Evolutionary conservation across 208 protist genomes (phyloP), one percentile per base, ranked within the genome.

Genomic region (Acanthamoeba rhysodes): DNA sequence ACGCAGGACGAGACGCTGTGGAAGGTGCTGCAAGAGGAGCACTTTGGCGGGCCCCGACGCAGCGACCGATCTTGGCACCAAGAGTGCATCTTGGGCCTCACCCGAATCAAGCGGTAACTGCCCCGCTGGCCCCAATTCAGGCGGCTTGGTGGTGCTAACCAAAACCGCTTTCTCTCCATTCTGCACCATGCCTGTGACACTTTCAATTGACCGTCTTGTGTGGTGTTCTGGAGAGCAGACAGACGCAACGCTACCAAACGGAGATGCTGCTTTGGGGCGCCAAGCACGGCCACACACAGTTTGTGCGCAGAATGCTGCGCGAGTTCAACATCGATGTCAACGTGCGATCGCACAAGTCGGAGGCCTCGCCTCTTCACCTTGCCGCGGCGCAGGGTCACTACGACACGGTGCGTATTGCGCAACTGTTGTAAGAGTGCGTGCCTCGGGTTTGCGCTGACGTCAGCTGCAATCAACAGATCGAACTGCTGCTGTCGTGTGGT

Each of bases 191-290:
- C n/a, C n/a, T n/a, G n/a, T n/a, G n/a, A n/a, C 4, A 41, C 37
- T 62, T 62, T 62, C 10, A 62, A 24, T 62, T 1, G 1, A 24
- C 55, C 20, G 10, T 62, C 8, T 62, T 62, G 20, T 34, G 32
- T 34, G 7, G 66, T 34, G n/a, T 8, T 2, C 18, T 16, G n/a
- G 29, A 9, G 29, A 48, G 29, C 70, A 78, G 70, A 41, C 70
- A 78, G 37, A 78, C 70, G 37, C 70, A 78, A n/a, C 70, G 70
- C n/a, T 78, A 78, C 29, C 70, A 78, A n/a, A 78, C 70, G 37
- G 70, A 78, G 70, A 78, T 78, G 70, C 70, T 78, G 70, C 70
- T 78, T 18, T 78, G 70, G 70, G 70, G 70, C n/a, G 70, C 70
- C 2, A 78, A 78, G 37, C 70, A 78, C 37, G 70, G 70, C n/a